These are phyloP conservation scores for Alternaria triticina DNA, from an alignment of 2,329 filamentous ascomycete species.

Conservation along the genomic window DNA sequence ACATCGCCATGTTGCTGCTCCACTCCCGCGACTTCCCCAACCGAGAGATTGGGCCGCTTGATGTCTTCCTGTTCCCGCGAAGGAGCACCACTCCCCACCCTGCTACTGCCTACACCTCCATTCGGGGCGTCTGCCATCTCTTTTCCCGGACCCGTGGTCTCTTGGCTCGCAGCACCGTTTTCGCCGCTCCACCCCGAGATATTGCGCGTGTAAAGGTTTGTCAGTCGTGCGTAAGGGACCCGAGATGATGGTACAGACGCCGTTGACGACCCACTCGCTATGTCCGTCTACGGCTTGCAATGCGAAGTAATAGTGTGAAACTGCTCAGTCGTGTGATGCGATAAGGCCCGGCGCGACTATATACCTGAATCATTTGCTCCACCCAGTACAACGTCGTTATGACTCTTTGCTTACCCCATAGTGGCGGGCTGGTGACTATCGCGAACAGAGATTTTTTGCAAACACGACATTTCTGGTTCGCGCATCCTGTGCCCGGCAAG, in stretches of 20 bases:
- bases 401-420: conserved; percentile 1
- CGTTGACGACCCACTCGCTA: conserved; percentile 1
- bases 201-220: not conserved
- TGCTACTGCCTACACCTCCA: not conserved
- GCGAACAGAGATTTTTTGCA: not conserved
- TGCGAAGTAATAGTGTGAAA: not conserved
- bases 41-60: conserved; percentile 3
- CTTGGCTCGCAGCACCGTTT: not conserved
- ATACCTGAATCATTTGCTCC: conserved; percentile 13
- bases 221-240: not conserved
- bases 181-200: conserved; percentile 14
- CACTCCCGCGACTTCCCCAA: not conserved
- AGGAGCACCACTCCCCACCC: not conserved
- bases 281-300: not conserved
- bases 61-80: conserved; percentile 6
- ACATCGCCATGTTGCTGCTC: conserved; percentile 2
- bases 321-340: not conserved
- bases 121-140: not conserved
- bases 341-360: not conserved
- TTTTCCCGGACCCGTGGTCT: not conserved
- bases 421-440: not conserved
- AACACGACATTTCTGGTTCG: not conserved
- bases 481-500: not conserved
- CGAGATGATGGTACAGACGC: not conserved
- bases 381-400: not conserved